Conservation (phyloP, 2,329 filamentous ascomycete species). For the Alternaria consortialis region DNA sequence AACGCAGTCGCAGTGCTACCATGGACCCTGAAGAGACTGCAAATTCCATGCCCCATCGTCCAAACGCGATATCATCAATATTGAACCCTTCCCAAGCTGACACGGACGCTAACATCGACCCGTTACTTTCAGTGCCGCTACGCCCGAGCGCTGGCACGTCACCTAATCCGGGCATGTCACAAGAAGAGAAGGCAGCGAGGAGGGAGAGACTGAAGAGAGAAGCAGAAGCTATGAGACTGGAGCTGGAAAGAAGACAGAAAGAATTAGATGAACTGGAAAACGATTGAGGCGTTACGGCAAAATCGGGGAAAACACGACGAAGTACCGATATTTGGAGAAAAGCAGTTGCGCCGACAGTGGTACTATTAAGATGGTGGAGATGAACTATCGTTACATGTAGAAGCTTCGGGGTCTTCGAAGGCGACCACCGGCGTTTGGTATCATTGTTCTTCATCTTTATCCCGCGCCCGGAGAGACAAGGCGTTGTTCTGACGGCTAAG, state of each 20-base stretch:
- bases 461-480: neutral
- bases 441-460: fast-evolving
- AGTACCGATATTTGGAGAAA: neutral
- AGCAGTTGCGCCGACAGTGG: neutral
- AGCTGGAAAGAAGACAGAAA: slow-evolving; percentile 39
- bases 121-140: slow-evolving; percentile 36
- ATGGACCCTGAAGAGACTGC: slow-evolving; percentile 40
- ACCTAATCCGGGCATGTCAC: slow-evolving; percentile 24
- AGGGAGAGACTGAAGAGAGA: slow-evolving; percentile 44
- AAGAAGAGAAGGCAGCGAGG: slow-evolving; percentile 42
- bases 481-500: neutral
- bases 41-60: slow-evolving; percentile 41
- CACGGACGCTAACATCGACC: slow-evolving; percentile 43
- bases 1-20: slow-evolving; percentile 49
- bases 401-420: neutral
- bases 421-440: neutral
- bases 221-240: slow-evolving; percentile 43
- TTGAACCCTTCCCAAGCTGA: slow-evolving; percentile 40
- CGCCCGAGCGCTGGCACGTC: slow-evolving; percentile 32
- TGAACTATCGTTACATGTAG: neutral
- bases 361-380: neutral
- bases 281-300: slow-evolving; percentile 22
- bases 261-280: slow-evolving; percentile 46
- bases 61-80: slow-evolving; percentile 47
- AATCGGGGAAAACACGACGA: neutral